Base-by-base conservation (phyloP, 352 stramenopile genomes). In the Phytophthora brassicae region DNA sequence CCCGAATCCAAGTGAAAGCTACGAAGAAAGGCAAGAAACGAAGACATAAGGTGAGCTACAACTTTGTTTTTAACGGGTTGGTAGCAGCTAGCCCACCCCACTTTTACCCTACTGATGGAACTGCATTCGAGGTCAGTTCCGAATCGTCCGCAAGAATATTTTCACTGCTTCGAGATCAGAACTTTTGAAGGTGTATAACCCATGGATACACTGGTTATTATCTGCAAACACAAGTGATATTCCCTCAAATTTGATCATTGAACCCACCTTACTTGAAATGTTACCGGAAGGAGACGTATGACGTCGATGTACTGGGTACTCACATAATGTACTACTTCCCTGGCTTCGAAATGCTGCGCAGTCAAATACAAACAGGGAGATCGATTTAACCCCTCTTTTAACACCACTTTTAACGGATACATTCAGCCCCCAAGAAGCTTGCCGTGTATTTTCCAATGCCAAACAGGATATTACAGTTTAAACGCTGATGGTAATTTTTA, bases 401-500 rank as follows among this genome's bases (percentile, higher is more conserved):
- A 19, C 13, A 9, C 8, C 23, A 0, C 9, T 49, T 39, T 17
- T 23, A 14, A 9, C 35, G 4, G 17, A n/a, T 28, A 13, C 24
- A 29, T 39, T 46, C 20, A 46, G 13, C 19, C 26, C 33, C 7
- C 4, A 29, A 35, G 42, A 54, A 31, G 8, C 36, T 0, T 57
- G 56, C 46, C 19, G 45, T 13, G 46, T 47, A 4, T 24, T 64
- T 19, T 26, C 41, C 1, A 26, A 36, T 64, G 56, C 20, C 26
- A 52, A 23, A 41, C 33, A 8, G 47, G 36, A 6, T 64, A 64
- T 24, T 22, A 31, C 9, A 23, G 20, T 16, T 31, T 20, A 19
- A 33, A 3, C 7, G n/a, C 33, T 12, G 33, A 39, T 39, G 33
- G 33, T 2, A 14, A 42, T 36, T 46, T 54, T 33, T 7, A 38